A percentile compares a stretch with the other conserved stretches of the same genome.
Evolutionary conservation across 345 rosid species (phyloP).

Genomic region (Trapa bicornis): DNA sequence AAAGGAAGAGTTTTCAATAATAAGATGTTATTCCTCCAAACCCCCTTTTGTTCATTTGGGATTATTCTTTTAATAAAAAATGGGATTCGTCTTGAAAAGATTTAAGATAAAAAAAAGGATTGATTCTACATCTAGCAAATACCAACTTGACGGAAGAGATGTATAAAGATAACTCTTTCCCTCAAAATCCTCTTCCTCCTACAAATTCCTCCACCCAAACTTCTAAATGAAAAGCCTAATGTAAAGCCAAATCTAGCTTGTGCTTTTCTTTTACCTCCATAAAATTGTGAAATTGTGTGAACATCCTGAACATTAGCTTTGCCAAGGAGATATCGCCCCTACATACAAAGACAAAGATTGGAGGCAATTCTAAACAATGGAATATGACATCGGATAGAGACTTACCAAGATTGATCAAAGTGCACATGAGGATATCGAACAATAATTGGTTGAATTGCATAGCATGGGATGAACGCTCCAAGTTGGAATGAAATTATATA

Average conservation of each 20-base stretch:
- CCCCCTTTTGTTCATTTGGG: background rate
- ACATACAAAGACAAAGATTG: conserved; percentile 6
- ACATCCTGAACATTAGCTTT: conserved; percentile 92
- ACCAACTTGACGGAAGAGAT: background rate
- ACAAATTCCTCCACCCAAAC: background rate
- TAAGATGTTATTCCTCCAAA: background rate
- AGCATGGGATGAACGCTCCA: conserved; percentile 87
- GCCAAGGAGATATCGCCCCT: conserved; percentile 69
- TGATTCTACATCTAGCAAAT: background rate
- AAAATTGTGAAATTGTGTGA: conserved; percentile 95
- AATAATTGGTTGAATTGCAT: conserved; percentile 74
- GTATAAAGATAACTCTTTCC: background rate
- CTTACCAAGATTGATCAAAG: conserved; percentile 96
- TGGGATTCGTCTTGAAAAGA: background rate
- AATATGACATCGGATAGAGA: conserved; percentile 3
- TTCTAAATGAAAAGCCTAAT: background rate
- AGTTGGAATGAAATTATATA: conserved; percentile 81
- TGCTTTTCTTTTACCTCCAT: conserved; percentile 52
- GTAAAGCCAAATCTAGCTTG: background rate
- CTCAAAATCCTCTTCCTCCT: background rate
- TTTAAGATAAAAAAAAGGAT: background rate
- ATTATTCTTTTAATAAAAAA: background rate
- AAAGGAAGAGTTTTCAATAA: background rate
- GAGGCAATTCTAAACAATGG: background rate
- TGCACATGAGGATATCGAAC: conserved; percentile 95